Evolutionary conservation across 192 early-diverging fungal genomes (phyloP), one percentile per base, ranked within the genome.

Genomic region (Backusella westeae): DNA sequence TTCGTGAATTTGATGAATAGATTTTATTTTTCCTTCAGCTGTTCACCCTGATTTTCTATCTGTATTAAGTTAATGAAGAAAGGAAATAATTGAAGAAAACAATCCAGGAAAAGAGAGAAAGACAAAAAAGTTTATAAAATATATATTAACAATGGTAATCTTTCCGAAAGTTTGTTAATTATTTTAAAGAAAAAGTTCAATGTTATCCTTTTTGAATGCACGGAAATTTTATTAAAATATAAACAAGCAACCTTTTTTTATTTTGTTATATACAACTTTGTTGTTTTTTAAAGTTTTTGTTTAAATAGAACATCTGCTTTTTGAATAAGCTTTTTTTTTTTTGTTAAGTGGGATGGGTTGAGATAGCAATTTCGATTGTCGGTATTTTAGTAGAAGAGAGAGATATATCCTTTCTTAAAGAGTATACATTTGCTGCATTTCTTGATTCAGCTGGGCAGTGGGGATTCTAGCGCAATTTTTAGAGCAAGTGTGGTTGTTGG

Each of bases 171-270:
- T 59, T 59, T 59, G 53, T 59, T 59, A 23, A 4, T 21, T 23
- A 8, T 21, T 59, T 59, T 26, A 26, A 49, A 49, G 19, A n/a
- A 49, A 49, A 49, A 49, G 46, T 49, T 23, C 53, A 26, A 59
- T 19, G 17, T 59, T 59, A 3, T 6, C 3, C n/a, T 26, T 26
- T 59, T 26, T 59, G 19, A n/a, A 12, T 23, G 26, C 32, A 26
- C 53, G 53, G 53, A 26, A 59, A 26, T 59, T 59, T 59, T 59
- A 23, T 59, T 59, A 23, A 59, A 59, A 59, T 59, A 59, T 23
- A 26, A 63, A 65, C 17, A 74, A 74, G 34, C 34, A 65, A 74
- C 26, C 21, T 19, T 6, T 72, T 73, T 73, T 69, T 71, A 38
- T 72, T 53, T 69, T 38, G n/a, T 36, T 69, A 35, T 35, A 49